Evolutionary conservation across 768 basidiomycete genomes (phyloP), one percentile per base, ranked within the genome.

Genomic region (Sporobolomyces pararoseus): DNA sequence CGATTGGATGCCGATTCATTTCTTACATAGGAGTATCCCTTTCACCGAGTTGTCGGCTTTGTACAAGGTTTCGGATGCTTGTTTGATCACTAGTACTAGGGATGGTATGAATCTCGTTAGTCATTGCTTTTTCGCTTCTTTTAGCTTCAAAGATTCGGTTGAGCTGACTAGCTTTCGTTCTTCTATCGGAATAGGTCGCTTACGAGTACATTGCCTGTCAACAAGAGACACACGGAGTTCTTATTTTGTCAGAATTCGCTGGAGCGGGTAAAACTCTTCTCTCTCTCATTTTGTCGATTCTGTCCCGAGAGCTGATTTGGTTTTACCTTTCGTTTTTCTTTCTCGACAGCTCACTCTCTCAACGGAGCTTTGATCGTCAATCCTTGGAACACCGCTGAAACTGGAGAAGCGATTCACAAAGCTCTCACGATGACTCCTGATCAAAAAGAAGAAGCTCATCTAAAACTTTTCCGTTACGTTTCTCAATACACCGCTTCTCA

Each of bases 1-100:
- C 78, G 96, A 99, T 76, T 98, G 95, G 79, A 96, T 97, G 91
- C 96, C 96, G 9, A 98, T 99, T 69, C 96, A 98, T 80, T 98
- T 96, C 80, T 91, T 98, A 91, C 95, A 98, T 84, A 94, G 94
- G 81, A 89, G 87, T 72, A 83, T 98, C 62, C 81, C 87, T 0
- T 94, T 97, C 77, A 91, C 96, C 78, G 96, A 99, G 78, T 85
- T 99, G 12, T 94, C 92, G 68, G 96, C 96, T n/a, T 84, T 99
- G 63, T 99, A 98, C 78, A 92, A 95, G 27, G 85, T 97, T 76
- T 91, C 90, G 77, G 96, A 98, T 77, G 95, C 94, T 42, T 98
- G 95, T 79, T 82, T 99, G 63, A 91, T 99, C 68, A 91, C 91
- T 27, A 89, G 87, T 79, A 99, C 96, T 27, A 83, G 96, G 60